A percentile compares a stretch with the other conserved stretches of the same genome.
Evolutionary conservation across 805 yeast species (phyloP).

Genomic region (Starmerella vaccinii): DNA sequence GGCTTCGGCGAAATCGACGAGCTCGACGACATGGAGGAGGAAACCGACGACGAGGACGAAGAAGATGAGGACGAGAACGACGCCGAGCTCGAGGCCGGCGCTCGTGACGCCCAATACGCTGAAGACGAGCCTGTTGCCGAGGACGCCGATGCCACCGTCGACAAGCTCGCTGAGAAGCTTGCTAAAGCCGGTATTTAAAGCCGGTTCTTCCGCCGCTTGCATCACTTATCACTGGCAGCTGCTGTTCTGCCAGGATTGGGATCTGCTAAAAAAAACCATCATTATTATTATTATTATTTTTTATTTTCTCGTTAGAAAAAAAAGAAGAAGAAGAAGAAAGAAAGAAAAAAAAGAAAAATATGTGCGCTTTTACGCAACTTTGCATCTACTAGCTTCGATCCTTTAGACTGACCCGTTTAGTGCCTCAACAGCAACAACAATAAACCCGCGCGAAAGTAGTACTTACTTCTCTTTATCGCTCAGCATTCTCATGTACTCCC

Average conservation of each 20-base stretch:
- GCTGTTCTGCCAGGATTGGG: too few species aligned
- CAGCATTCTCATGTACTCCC: neutral
- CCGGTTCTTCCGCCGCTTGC: neutral
- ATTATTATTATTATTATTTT: too few species aligned
- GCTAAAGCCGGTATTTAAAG: conserved; percentile 33
- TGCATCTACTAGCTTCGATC: neutral
- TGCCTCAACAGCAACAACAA: too few species aligned
- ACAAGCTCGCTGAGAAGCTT: conserved; percentile 49
- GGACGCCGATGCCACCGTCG: conserved; percentile 37
- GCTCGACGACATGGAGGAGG: conserved; percentile 87
- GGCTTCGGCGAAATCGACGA: conserved; percentile 83
- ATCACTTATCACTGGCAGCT: too few species aligned
- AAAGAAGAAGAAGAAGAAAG: too few species aligned
- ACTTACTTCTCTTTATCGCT: too few species aligned
- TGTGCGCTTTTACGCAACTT: neutral
- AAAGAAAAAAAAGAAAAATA: too few species aligned
- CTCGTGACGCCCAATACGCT: conserved; percentile 35
- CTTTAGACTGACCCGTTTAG: too few species aligned
- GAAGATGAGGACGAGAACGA: conserved; percentile 38
- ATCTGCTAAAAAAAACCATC: too few species aligned
- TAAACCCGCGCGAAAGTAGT: too few species aligned
- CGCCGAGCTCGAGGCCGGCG: conserved; percentile 40
- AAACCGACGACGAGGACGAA: conserved; percentile 57
- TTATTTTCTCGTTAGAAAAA: too few species aligned
- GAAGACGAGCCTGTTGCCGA: conserved; percentile 36